Evolutionary conservation across 1,139 yeast species (phyloP).

Genomic region (Suhomyces choctaworum): DNA sequence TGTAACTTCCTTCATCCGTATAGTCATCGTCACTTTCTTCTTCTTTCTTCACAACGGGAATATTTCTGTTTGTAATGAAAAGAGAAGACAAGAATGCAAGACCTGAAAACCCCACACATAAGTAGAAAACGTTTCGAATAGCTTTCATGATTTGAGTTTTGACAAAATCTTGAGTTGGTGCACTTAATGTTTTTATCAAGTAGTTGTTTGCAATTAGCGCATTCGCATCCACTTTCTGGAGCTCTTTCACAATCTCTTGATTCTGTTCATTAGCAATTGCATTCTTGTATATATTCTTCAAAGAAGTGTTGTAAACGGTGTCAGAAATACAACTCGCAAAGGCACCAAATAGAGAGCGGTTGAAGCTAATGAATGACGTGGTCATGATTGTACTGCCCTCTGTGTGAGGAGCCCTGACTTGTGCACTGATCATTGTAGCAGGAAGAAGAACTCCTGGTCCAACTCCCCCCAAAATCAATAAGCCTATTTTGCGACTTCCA

Average conservation of each 20-base stretch:
- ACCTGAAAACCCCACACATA: constrained; percentile 35
- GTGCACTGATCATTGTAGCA: constrained; percentile 28
- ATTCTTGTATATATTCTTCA: constrained; percentile 13
- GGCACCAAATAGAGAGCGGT: constrained; percentile 35
- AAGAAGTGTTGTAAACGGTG: constrained; percentile 31
- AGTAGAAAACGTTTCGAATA: constrained; percentile 41
- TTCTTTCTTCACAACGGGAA: no score
- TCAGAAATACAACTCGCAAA: constrained; percentile 34
- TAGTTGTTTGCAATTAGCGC: constrained; percentile 17
- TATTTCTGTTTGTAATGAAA: constrained; percentile 39
- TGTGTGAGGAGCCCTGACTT: constrained; percentile 36
- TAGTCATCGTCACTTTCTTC: no score
- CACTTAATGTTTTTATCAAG: constrained; percentile 19
- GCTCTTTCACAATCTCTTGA: constrained; percentile 20
- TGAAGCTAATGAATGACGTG: constrained; percentile 33
- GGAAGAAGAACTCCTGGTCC: constrained; percentile 33
- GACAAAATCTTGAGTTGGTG: constrained; percentile 18
- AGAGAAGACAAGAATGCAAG: constrained; percentile 29
- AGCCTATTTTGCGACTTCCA: constrained; percentile 31
- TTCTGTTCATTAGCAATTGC: constrained; percentile 22
- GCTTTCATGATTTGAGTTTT: constrained; percentile 35
- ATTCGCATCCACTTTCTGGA: constrained; percentile 16
- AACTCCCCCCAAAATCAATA: constrained; percentile 32
- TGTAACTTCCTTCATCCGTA: no score
- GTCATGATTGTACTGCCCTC: constrained; percentile 40